Evolutionary conservation across 768 basidiomycete genomes (phyloP).

Genomic region (Leucogyrophana mollusca): DNA sequence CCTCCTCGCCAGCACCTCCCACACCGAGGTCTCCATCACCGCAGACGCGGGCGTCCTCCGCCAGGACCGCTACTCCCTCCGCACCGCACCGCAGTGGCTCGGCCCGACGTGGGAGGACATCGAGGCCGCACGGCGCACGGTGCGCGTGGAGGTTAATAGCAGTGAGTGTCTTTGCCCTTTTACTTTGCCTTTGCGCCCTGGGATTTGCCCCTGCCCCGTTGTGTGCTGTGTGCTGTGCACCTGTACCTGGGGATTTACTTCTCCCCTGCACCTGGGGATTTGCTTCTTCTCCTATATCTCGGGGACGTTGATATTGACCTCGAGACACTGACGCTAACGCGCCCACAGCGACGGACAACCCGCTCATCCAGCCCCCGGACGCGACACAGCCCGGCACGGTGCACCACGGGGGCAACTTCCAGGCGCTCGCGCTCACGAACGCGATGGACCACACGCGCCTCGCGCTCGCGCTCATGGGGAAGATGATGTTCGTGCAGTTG

Average conservation of each 20-base stretch:
- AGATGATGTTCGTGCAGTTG: constrained; percentile 64
- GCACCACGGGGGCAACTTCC: constrained; percentile 89
- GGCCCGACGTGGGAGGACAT: constrained; percentile 86
- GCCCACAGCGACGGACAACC: constrained; percentile 80
- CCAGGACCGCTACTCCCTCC: constrained; percentile 69
- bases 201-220: neutral
- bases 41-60: constrained; percentile 73
- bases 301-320: neutral
- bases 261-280: too few relatives aligned
- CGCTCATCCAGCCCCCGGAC: constrained; percentile 77
- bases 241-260: too few relatives aligned
- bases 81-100: constrained; percentile 81
- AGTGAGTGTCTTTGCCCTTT: constrained; percentile 44
- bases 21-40: constrained; percentile 61
- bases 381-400: constrained; percentile 62
- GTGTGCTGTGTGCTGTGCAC: too few relatives aligned
- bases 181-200: constrained; percentile 3
- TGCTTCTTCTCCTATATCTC: too few relatives aligned
- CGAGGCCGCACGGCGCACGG: constrained; percentile 56
- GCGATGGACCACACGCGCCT: constrained; percentile 87
- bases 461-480: constrained; percentile 66
- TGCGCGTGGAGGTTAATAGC: constrained; percentile 79
- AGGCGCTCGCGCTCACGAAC: constrained; percentile 82
- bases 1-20: too few relatives aligned
- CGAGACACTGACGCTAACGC: neutral